Evolutionary conservation across 176 grass and related monocot genomes (phyloP).

Genomic region (Hordeum vulgare): MorexV3_pseudomolecules_assembly NC_058522.1:517043177-517043676

Average conservation of each 20-base stretch:
- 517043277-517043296: neutral
- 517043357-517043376: conserved; percentile 4
- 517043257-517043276: neutral
- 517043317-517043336: neutral
- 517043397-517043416: neutral
- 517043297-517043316: conserved; percentile 13
- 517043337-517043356: conserved; percentile 15
- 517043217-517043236: neutral
- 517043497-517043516: neutral
- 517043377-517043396: neutral
- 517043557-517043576: neutral
- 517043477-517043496: neutral
- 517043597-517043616: neutral
- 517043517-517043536: neutral
- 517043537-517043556: conserved; percentile 23
- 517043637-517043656: neutral
- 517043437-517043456: conserved; percentile 10
- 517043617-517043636: conserved; percentile 19
- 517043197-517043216: neutral
- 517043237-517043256: neutral
- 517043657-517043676: neutral
- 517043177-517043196: too few relatives aligned
- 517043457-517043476: neutral
- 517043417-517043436: conserved; percentile 3
- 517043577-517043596: neutral